Percentiles rank a stretch among this genome's conserved stretches.
phyloP scores from a whole-genome alignment of 2,329 filamentous ascomycete species.

The Aspergillus ochraceus region DNA sequence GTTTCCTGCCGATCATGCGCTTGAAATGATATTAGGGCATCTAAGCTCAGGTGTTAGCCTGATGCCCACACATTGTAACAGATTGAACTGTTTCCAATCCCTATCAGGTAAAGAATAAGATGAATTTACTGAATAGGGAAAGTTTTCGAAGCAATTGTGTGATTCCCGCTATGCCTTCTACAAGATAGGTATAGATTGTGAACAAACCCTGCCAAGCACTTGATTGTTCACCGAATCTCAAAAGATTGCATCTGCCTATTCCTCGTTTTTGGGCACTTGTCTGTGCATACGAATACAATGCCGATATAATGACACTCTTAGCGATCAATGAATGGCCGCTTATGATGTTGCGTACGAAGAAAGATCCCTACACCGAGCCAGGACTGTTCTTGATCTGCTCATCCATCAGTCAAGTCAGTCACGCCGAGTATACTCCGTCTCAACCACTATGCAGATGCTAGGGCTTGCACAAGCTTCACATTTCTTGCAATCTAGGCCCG shows the following conservation, averaged over 20 bases:
- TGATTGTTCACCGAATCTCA: background rate
- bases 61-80: background rate
- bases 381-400: background rate
- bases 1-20: background rate
- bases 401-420: background rate
- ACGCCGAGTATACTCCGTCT: background rate
- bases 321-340: background rate
- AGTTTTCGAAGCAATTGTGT: background rate
- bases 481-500: background rate
- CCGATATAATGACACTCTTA: background rate
- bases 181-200: too few relatives aligned
- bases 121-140: background rate
- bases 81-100: background rate
- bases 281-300: background rate
- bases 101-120: background rate
- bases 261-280: background rate
- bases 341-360: background rate
- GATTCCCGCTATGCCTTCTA: background rate
- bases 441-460: background rate
- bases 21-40: background rate
- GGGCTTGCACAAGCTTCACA: background rate
- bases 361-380: background rate
- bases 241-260: background rate
- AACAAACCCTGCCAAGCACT: background rate
- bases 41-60: background rate